phyloP scores from a whole-genome alignment of 108 stramenopile species.

The Chaetoceros muelleri region DNA sequence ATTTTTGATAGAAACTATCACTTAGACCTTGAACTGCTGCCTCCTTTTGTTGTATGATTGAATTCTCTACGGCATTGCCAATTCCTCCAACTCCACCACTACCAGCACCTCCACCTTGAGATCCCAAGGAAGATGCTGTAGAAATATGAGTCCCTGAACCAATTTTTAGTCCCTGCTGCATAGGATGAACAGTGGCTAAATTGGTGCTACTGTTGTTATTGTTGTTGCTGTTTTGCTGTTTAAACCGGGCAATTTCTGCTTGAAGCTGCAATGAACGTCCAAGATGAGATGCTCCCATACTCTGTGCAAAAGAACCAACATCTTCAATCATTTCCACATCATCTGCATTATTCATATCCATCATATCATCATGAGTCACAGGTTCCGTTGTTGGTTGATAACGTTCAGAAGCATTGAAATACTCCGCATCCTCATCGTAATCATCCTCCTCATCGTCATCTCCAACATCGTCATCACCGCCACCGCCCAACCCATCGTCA shows the following conservation, averaged over 20 bases:
- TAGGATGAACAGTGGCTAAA: too few species aligned
- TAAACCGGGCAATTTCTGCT: conserved; percentile 38
- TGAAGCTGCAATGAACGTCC: conserved; percentile 66
- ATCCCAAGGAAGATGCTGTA: conserved; percentile 3
- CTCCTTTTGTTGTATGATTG: conserved; percentile 21
- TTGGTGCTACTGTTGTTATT: conserved; percentile 2
- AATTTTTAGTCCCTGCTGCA: conserved; percentile 2
- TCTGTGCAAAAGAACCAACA: conserved; percentile 72
- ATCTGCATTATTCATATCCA: conserved; percentile 40
- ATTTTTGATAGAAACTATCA: conserved; percentile 47
- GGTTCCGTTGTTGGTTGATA: conserved; percentile 60
- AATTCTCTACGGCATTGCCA: conserved; percentile 60
- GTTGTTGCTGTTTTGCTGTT: conserved; percentile 15
- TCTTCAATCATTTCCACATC: conserved; percentile 87
- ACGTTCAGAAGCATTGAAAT: conserved; percentile 27
- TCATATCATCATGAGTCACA: conserved; percentile 49
- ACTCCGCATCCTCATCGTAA: conserved; percentile 47
- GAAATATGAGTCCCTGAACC: conserved; percentile 1
- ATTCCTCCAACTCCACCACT: conserved; percentile 42
- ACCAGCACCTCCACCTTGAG: conserved; percentile 2
- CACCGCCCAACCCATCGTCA: conserved; percentile 31
- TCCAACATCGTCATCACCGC: conserved; percentile 9
- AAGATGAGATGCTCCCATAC: conserved; percentile 71
- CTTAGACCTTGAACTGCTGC: conserved; percentile 27
- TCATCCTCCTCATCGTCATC: conserved; percentile 32